phyloP scores from a whole-genome alignment of 306 rosid species.

The Casuarina glauca region DNA sequence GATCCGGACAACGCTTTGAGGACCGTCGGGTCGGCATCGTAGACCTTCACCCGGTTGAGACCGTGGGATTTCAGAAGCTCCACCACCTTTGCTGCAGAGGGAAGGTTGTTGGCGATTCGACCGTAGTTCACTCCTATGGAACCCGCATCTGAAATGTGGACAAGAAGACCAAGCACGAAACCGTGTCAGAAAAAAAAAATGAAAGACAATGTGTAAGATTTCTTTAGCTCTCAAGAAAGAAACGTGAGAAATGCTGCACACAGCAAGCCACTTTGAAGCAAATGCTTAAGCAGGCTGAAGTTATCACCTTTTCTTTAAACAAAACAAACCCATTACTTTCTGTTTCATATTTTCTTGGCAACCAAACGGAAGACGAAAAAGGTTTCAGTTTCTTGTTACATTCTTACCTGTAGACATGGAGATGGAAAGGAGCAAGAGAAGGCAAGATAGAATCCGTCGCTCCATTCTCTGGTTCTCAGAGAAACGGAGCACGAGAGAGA shows the following conservation, averaged over 20 bases:
- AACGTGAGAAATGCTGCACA: background rate
- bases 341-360: background rate
- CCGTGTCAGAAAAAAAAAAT: background rate
- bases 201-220: background rate
- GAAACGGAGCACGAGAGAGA: constrained; percentile 34
- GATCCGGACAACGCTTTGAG: constrained; percentile 70
- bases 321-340: background rate
- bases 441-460: constrained; percentile 7
- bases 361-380: background rate
- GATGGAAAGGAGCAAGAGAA: constrained; percentile 33
- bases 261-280: background rate
- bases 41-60: constrained; percentile 65
- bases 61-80: constrained; percentile 69
- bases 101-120: constrained; percentile 79
- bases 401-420: constrained; percentile 46
- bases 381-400: too few species aligned
- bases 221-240: background rate
- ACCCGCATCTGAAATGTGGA: constrained; percentile 54
- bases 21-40: constrained; percentile 88
- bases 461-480: constrained; percentile 45
- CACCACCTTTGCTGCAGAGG: constrained; percentile 68
- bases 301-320: background rate
- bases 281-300: background rate
- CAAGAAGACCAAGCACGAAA: background rate
- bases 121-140: constrained; percentile 95